phyloP scores from a whole-genome alignment of 768 basidiomycete species.

The Steccherinum ochraceum region DNA sequence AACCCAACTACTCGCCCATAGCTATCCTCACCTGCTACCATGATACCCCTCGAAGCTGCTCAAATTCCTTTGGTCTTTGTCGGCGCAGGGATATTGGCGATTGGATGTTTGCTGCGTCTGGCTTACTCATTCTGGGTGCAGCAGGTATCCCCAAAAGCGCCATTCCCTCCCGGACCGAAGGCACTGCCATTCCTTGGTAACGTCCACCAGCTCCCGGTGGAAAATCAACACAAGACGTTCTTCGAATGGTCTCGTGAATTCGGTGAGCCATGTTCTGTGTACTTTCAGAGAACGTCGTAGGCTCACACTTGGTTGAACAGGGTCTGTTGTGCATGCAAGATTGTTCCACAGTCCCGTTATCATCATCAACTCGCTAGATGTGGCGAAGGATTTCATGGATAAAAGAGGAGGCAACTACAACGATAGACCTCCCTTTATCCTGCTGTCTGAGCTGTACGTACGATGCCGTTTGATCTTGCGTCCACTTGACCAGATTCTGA shows the following conservation, averaged over 20 bases:
- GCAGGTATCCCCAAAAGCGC: background rate
- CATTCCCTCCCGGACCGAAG: constrained; percentile 14
- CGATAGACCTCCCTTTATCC: constrained; percentile 17
- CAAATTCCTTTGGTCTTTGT: background rate
- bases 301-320: constrained; percentile 3
- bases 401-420: constrained; percentile 22
- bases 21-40: too few relatives aligned
- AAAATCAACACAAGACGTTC: constrained; percentile 8
- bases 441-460: constrained; percentile 13
- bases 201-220: constrained; percentile 11
- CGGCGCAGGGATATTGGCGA: background rate
- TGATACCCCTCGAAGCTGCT: background rate
- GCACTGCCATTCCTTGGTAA: constrained; percentile 13
- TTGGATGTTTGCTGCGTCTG: background rate
- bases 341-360: constrained; percentile 17
- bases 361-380: constrained; percentile 20
- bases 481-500: background rate
- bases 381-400: constrained; percentile 22
- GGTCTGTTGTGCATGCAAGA: constrained; percentile 13
- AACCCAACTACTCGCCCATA: too few relatives aligned
- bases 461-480: background rate
- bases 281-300: background rate
- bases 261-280: constrained; percentile 7
- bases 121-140: background rate
- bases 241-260: constrained; percentile 8